Evolutionary conservation across 805 yeast genomes (phyloP), one percentile per base, ranked within the genome.

Genomic region (Saccharomycopsis sp.): DNA sequence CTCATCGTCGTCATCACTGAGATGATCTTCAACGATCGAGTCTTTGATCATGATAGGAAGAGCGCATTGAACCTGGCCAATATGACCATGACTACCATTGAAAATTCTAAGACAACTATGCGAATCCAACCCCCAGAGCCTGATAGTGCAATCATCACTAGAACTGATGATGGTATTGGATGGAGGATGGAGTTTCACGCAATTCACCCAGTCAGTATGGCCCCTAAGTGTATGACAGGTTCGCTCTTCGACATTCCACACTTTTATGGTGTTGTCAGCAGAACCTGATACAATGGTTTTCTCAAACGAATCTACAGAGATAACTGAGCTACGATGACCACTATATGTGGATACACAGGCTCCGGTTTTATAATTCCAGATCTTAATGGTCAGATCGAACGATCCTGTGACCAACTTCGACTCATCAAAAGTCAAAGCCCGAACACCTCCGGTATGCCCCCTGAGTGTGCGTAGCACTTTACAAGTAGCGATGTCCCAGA

Each of bases 281-380:
- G 96, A 85, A 0, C 98, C 99, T 8, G 94, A 85, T 0, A 91
- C 97, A 67, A 94, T 91, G 34, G 89, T 77, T 66, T 89, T 89
- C 17, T 57, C 63, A 63, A 77, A 78, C 64, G 90, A 88, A 70
- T 93, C 97, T 56, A 94, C 90, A 63, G 89, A 82, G 49, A 87
- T 77, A 2, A 94, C 96, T 55, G 89, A 84, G 67, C 87, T 94
- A 54, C 84, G 85, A 73, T 94, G 98, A 2, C 98, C 98, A 47
- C 93, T 78, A 72, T 94, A 91, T 0, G 98, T 92, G 5, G 97
- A 87, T 22, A 94, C 84, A 68, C 97, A 93, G 70, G 88, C 87
- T 42, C 99, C 99, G 0, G 96, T 90, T 63, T 87, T 86, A 72
- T 90, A 90, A 73, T 93, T 91, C 99, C 99, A 94, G 44, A 94